Evolutionary conservation across 2,329 filamentous ascomycete genomes (phyloP), one percentile per base, ranked within the genome.

Genomic region (Aspergillus sp.): DNA sequence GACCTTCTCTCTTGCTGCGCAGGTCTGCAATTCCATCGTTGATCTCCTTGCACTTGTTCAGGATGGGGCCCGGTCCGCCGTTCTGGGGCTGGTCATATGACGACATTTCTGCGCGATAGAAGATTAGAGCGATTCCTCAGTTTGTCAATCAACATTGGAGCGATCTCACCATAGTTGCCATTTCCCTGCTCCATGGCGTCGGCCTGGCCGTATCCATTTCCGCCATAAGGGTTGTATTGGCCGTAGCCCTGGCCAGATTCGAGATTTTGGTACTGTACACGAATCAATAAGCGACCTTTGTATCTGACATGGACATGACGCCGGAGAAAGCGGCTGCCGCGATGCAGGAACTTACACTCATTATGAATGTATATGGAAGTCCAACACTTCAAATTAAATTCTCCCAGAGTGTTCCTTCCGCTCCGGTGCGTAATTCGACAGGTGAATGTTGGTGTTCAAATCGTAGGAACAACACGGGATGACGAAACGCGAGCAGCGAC

Each of bases 11-110:
- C 54, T 86, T 86, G 49, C 71, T 69, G 59, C 90, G 82, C 59
- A 96, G 81, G 46, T 82, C 75, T 50, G 86, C 79, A 59, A 96
- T 86, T 34, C 83, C 85, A 46, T 79, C 75, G 64, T 90, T 85
- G 63, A 96, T 86, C 37, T 88, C 82, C 46, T 82, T 80, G 70
- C 88, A 93, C 65, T 93, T 85, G 70, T 94, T 88, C 47, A 96
- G 78, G 54, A 95, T 86, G 44, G 80, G 80, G 62, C 88, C 90
- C 35, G 86, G 82, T 65, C 90, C 81, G 54, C 68, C 60, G 31
- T 52, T 47, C 31, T 53, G 49, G 32, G 58, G 59, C 33, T 48
- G 60, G 48, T 56, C 48, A 51, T 57, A 41, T 13, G 61, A 57
- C 45, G 54, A 55, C 70, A 75, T 75, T 65, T 69, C 72, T 71